Evolutionary conservation across 345 rosid genomes (phyloP).

Genomic region (Populus simonii): DNA sequence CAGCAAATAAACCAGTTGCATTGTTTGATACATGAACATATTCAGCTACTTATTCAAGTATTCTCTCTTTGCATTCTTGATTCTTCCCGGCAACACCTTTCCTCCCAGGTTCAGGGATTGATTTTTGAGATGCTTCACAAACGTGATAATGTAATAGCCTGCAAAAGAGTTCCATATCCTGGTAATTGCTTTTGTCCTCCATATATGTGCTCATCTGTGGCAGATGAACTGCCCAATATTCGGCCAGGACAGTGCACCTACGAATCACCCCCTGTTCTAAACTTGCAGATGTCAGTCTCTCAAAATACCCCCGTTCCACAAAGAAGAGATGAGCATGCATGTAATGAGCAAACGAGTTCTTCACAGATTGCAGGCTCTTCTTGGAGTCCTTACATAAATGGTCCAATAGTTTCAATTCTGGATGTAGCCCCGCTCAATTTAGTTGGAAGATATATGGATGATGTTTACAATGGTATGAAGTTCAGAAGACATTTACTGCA

Average conservation of each 20-base stretch:
- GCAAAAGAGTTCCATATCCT: constrained; percentile 55
- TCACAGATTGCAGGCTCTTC: constrained; percentile 21
- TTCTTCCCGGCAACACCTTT: constrained; percentile 63
- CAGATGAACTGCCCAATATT: constrained; percentile 24
- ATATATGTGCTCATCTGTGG: constrained; percentile 40
- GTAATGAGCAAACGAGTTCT: constrained; percentile 23
- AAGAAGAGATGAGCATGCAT: constrained; percentile 14
- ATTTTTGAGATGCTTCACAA: constrained; percentile 62
- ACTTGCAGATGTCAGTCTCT: constrained; percentile 26
- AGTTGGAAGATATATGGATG: constrained; percentile 57
- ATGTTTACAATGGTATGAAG: constrained; percentile 59
- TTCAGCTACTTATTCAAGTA: constrained; percentile 85
- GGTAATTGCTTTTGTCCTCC: constrained; percentile 42
- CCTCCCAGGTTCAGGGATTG: constrained; percentile 65
- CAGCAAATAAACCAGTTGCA: constrained; percentile 72
- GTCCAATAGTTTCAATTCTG: constrained; percentile 45
- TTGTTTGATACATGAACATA: constrained; percentile 77
- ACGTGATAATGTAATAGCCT: constrained; percentile 47
- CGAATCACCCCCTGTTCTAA: constrained; percentile 19
- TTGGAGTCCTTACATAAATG: constrained; percentile 47
- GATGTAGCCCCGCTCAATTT: constrained; percentile 62
- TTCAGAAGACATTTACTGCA: not conserved
- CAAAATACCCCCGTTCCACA: constrained; percentile 15
- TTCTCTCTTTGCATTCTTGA: constrained; percentile 75
- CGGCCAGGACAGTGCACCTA: constrained; percentile 15